A percentile compares a stretch with the other conserved stretches of the same genome.
These are phyloP conservation scores for Aspergillus phoenicis DNA, from an alignment of 2,329 filamentous ascomycete genomes.

Conservation along the genomic window DNA sequence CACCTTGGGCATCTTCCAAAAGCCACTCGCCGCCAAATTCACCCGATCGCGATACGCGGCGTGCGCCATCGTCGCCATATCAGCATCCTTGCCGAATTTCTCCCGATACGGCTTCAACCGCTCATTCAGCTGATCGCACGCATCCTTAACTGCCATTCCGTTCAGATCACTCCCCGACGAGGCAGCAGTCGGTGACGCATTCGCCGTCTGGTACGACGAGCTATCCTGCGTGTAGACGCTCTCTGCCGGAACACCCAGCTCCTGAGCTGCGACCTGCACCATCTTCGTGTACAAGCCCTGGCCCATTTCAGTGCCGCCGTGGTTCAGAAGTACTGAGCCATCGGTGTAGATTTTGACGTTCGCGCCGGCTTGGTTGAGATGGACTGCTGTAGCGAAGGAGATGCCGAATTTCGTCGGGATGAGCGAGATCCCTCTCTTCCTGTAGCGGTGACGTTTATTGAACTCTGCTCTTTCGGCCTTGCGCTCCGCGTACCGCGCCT, in stretches of 20 bases:
- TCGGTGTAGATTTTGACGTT: conserved; percentile 26
- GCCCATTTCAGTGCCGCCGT: conserved; percentile 32
- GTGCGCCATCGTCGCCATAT: conserved; percentile 84
- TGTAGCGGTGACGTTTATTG: conserved; percentile 23
- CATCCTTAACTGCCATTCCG: conserved; percentile 29
- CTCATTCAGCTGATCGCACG: conserved; percentile 66
- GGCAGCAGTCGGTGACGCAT: conserved; percentile 29
- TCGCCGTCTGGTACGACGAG: conserved; percentile 26
- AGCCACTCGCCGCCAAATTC: conserved; percentile 90
- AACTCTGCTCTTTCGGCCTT: conserved; percentile 10
- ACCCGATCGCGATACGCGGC: conserved; percentile 94
- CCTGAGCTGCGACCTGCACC: conserved; percentile 28
- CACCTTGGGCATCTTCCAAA: conserved; percentile 96
- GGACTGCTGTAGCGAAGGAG: conserved; percentile 29
- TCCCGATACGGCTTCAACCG: conserved; percentile 81
- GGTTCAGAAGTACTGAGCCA: conserved; percentile 27
- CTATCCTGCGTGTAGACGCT: conserved; percentile 26
- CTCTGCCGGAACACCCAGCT: conserved; percentile 22
- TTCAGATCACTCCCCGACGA: conserved; percentile 30
- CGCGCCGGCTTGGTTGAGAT: conserved; percentile 29
- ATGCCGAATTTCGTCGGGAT: conserved; percentile 31
- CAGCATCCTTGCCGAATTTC: conserved; percentile 69
- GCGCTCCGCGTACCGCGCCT: conserved; percentile 17
- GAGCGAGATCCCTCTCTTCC: conserved; percentile 27
- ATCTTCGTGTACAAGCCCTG: conserved; percentile 32